Conservation (phyloP, 306 rosid species). For the Quercus bicolor region DNA sequence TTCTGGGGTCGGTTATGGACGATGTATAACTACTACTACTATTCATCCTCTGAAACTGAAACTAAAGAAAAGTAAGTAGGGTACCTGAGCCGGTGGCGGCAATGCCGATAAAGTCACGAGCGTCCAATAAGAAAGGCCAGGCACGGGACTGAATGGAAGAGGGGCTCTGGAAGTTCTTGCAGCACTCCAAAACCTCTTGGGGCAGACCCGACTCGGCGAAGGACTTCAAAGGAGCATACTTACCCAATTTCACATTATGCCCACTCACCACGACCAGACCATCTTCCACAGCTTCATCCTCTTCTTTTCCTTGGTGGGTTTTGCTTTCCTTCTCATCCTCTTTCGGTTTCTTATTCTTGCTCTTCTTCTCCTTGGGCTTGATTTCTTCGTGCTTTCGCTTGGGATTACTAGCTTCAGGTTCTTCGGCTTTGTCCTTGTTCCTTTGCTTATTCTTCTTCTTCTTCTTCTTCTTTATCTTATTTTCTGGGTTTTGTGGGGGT, state of each 20-base stretch:
- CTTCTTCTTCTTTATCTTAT: constrained; percentile 47
- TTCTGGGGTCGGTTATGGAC: too few species aligned
- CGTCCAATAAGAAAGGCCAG: constrained; percentile 88
- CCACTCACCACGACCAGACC: constrained; percentile 65
- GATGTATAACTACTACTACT: too few species aligned
- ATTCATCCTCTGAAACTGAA: neutral
- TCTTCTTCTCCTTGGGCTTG: constrained; percentile 30
- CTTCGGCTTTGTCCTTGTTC: constrained; percentile 19
- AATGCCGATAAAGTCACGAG: constrained; percentile 90
- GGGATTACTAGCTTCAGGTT: constrained; percentile 17
- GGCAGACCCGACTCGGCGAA: constrained; percentile 64
- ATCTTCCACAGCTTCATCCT: constrained; percentile 36
- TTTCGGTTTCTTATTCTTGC: constrained; percentile 39
- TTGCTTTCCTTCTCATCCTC: constrained; percentile 18
- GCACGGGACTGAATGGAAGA: constrained; percentile 88
- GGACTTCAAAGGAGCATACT: constrained; percentile 45
- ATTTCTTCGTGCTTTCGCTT: constrained; percentile 51
- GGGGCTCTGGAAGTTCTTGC: constrained; percentile 71
- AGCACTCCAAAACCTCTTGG: constrained; percentile 68
- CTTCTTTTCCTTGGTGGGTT: constrained; percentile 17
- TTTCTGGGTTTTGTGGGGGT: constrained; percentile 27
- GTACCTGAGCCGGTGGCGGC: constrained; percentile 97
- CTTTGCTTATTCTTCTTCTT: neutral
- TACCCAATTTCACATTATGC: constrained; percentile 43
- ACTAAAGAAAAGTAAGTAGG: neutral